phyloP scores from a whole-genome alignment of 805 yeast species.

The Suhomyces xylopsoci region DNA sequence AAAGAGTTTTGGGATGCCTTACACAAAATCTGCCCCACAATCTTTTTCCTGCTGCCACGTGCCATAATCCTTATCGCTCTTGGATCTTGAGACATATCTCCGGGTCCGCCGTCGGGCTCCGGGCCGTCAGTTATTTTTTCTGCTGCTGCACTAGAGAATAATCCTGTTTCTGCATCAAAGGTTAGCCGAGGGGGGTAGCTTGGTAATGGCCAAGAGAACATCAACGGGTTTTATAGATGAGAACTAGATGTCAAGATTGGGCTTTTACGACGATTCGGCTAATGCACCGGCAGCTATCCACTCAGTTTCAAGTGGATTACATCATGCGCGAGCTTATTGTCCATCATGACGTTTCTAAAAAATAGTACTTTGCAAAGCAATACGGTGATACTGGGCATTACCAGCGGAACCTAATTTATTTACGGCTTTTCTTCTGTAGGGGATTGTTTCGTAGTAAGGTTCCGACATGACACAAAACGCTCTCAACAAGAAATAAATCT shows the following conservation, averaged over 20 bases:
- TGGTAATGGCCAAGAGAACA: neutral
- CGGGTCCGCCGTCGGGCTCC: neutral
- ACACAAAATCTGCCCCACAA: neutral
- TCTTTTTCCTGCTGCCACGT: neutral
- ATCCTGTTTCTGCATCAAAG: neutral
- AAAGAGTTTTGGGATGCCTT: neutral
- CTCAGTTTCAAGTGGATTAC: neutral
- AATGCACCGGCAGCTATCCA: neutral
- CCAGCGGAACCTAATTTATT: neutral
- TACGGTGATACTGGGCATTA: neutral
- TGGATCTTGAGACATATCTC: neutral
- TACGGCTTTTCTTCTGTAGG: neutral
- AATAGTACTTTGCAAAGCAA: neutral
- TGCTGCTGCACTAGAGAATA: neutral
- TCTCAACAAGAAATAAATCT: neutral
- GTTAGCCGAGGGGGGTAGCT: neutral
- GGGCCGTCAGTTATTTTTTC: neutral
- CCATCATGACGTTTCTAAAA: neutral
- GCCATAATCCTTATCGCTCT: neutral
- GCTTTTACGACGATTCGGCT: neutral
- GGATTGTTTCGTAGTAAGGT: neutral
- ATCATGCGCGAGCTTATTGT: neutral
- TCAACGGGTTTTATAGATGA: neutral
- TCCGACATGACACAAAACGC: neutral
- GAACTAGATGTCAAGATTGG: neutral